A percentile compares a stretch with the other conserved stretches of the same genome.
Evolutionary conservation across 805 yeast genomes (phyloP).

Genomic region (Starmerella cellae): DNA sequence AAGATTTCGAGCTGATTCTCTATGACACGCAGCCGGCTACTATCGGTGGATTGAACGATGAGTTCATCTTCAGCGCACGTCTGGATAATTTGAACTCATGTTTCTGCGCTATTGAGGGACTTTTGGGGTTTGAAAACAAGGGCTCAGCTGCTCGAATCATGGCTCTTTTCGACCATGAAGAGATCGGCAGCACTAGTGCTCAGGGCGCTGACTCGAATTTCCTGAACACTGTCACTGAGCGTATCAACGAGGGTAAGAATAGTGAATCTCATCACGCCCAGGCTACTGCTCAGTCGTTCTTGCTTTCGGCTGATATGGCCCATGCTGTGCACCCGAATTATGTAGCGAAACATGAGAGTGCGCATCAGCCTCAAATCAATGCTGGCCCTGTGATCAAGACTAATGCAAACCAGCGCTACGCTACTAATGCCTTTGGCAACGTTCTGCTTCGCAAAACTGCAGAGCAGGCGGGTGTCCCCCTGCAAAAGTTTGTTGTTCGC

Average conservation of each 20-base stretch:
- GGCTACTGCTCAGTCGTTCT: conserved; percentile 49
- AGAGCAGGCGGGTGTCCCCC: conserved; percentile 52
- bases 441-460: conserved; percentile 66
- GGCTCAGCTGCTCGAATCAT: conserved; percentile 38
- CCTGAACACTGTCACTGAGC: conserved; percentile 59
- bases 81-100: conserved; percentile 84
- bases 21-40: conserved; percentile 75
- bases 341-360: conserved; percentile 54
- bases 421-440: conserved; percentile 84
- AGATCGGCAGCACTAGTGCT: conserved; percentile 82
- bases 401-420: conserved; percentile 90
- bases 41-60: conserved; percentile 81
- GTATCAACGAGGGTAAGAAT: conserved; percentile 36
- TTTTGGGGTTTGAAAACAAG: conserved; percentile 39
- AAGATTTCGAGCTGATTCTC: conserved; percentile 78
- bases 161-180: conserved; percentile 90
- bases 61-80: conserved; percentile 82
- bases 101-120: conserved; percentile 60
- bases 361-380: conserved; percentile 71
- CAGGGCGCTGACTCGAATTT: conserved; percentile 96
- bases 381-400: conserved; percentile 85
- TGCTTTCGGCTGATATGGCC: conserved; percentile 89
- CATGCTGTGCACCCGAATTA: conserved; percentile 96
- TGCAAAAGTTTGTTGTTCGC: conserved; percentile 84
- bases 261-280: conserved; percentile 26